Conservation (phyloP, 768 basidiomycete species). For the Nidularia pulvinata region DNA sequence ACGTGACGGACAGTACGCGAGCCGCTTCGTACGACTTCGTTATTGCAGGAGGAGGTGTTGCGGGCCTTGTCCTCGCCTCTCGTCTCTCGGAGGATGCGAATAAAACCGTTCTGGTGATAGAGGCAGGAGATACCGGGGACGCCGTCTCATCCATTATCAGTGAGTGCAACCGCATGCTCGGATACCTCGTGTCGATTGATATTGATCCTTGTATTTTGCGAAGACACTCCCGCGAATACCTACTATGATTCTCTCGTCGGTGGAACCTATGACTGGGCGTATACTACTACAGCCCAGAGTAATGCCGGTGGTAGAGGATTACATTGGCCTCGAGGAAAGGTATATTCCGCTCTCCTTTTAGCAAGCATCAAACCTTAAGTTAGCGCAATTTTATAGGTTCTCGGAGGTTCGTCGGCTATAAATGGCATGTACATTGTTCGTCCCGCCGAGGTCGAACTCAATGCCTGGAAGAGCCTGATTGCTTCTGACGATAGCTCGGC, state of each 20-base stretch:
- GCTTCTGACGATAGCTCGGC: slow-evolving; percentile 36
- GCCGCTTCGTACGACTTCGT: slow-evolving; percentile 32
- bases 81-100: slow-evolving; percentile 30
- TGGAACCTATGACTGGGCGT: slow-evolving; percentile 55
- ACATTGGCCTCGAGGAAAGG: slow-evolving; percentile 64
- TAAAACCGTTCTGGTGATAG: slow-evolving; percentile 33
- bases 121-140: slow-evolving; percentile 45
- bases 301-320: slow-evolving; percentile 39
- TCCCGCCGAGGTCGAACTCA: slow-evolving; percentile 47
- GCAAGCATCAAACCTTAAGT: not conserved
- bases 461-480: slow-evolving; percentile 45
- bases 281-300: slow-evolving; percentile 46
- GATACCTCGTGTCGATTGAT: no score
- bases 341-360: slow-evolving; percentile 11
- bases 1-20: slow-evolving; percentile 12
- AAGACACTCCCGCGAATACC: slow-evolving; percentile 49
- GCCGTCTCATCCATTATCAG: slow-evolving; percentile 27
- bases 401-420: slow-evolving; percentile 69
- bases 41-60: slow-evolving; percentile 31
- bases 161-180: slow-evolving; percentile 11
- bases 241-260: slow-evolving; percentile 51
- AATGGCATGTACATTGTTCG: slow-evolving; percentile 71
- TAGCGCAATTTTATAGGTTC: slow-evolving; percentile 29
- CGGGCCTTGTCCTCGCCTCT: slow-evolving; percentile 33
- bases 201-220: not conserved